phyloP scores from a whole-genome alignment of 257 asterid species.

The Salvia miltiorrhiza region DNA sequence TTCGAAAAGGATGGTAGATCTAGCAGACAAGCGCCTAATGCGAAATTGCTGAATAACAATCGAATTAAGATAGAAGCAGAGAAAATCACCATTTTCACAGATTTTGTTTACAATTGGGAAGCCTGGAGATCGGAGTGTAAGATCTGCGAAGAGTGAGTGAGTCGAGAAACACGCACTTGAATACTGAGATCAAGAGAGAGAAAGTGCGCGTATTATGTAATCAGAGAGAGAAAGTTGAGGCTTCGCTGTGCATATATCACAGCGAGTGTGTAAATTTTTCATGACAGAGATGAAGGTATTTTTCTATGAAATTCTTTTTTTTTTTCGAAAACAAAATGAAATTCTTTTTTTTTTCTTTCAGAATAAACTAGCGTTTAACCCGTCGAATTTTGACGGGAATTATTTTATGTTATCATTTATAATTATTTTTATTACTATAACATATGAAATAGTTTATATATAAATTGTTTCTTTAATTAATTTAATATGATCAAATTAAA shows the following conservation, averaged over 20 bases:
- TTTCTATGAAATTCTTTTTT: neutral
- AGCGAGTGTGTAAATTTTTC: conserved; percentile 10
- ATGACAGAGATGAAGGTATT: conserved; percentile 12
- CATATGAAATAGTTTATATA: too few species aligned
- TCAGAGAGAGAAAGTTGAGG: conserved; percentile 20
- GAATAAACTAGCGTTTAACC: too few species aligned
- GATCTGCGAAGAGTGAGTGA: conserved; percentile 30
- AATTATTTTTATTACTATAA: too few species aligned
- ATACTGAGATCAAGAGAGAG: conserved; percentile 41
- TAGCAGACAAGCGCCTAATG: conserved; percentile 19
- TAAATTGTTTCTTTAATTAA: too few species aligned
- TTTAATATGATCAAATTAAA: too few species aligned
- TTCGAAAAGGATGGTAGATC: conserved; percentile 34
- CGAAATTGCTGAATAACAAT: conserved; percentile 20
- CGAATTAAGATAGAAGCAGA: conserved; percentile 14
- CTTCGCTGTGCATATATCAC: conserved; percentile 30
- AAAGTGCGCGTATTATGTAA: conserved; percentile 28
- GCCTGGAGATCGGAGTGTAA: conserved; percentile 34
- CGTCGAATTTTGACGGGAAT: too few species aligned
- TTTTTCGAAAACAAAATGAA: too few species aligned
- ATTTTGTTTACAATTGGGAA: conserved; percentile 21
- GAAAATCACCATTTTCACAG: conserved; percentile 47
- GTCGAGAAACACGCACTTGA: conserved; percentile 27
- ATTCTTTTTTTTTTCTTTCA: too few species aligned
- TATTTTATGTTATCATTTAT: too few species aligned